phyloP scores from a whole-genome alignment of 306 rosid genomes.

The Pterocarpus santalinus region DNA sequence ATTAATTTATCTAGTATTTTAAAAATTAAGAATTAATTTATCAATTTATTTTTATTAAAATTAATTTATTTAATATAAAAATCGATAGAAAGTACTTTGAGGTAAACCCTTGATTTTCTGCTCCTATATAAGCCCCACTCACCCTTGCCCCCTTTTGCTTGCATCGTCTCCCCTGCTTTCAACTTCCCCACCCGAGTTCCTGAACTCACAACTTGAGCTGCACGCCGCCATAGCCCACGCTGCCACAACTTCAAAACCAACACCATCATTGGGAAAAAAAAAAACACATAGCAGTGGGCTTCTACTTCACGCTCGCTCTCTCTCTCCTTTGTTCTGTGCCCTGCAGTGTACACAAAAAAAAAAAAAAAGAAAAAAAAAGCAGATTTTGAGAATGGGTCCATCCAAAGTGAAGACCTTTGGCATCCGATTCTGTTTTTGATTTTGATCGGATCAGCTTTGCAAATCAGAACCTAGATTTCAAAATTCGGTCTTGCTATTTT shows the following conservation, averaged over 20 bases:
- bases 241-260: background rate
- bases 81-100: no score
- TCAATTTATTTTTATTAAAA: no score
- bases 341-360: background rate
- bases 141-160: background rate
- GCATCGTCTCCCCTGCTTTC: background rate
- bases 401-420: conserved; percentile 33
- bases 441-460: conserved; percentile 47
- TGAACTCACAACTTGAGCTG: background rate
- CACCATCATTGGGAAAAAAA: background rate
- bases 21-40: no score
- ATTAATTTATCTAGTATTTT: no score
- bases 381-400: conserved; percentile 52
- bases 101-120: background rate
- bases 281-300: background rate
- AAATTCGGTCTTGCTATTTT: conserved; percentile 1
- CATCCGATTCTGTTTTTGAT: conserved; percentile 58
- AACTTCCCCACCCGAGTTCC: background rate
- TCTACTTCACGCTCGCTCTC: conserved; percentile 30
- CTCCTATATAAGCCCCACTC: conserved; percentile 55
- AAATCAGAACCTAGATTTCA: conserved; percentile 43
- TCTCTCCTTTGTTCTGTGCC: background rate
- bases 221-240: background rate
- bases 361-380: no score
- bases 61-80: no score